phyloP scores from a whole-genome alignment of 768 basidiomycete species.

The Leccinum sublutescens region DNA sequence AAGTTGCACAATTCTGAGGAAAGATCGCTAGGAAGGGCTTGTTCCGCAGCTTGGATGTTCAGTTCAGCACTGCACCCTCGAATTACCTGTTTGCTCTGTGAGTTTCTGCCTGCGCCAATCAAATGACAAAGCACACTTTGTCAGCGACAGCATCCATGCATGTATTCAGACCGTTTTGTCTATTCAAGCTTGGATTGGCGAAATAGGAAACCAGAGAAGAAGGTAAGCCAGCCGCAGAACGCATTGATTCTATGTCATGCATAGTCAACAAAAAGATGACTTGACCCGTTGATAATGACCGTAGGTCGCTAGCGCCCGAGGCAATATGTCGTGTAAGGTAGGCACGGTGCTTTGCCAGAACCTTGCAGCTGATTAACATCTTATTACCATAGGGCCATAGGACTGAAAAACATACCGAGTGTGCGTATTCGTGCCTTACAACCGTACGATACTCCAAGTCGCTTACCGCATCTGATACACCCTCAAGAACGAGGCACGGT shows the following conservation, averaged over 20 bases:
- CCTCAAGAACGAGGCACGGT: conserved; percentile 80
- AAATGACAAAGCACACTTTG: conserved; percentile 49
- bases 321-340: conserved; percentile 66
- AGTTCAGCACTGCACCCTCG: conserved; percentile 70
- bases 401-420: conserved; percentile 50
- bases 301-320: conserved; percentile 63
- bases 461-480: conserved; percentile 77
- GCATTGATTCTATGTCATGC: conserved; percentile 86
- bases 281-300: conserved; percentile 76
- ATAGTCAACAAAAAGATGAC: conserved; percentile 81
- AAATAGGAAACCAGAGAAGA: conserved; percentile 87
- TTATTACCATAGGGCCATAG: neutral
- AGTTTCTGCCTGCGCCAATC: neutral
- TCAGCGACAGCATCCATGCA: conserved; percentile 89
- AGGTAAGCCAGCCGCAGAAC: conserved; percentile 74
- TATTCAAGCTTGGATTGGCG: conserved; percentile 81
- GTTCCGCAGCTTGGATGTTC: conserved; percentile 71
- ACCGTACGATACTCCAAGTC: conserved; percentile 93
- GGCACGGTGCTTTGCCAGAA: conserved; percentile 64
- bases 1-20: conserved; percentile 74
- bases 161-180: conserved; percentile 57
- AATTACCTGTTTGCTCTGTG: conserved; percentile 59
- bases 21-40: conserved; percentile 67
- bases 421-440: conserved; percentile 80
- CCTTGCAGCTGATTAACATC: conserved; percentile 41